Conservation (phyloP, 2,329 filamentous ascomycete species). For the Fusarium tanahbumbuense region DNA sequence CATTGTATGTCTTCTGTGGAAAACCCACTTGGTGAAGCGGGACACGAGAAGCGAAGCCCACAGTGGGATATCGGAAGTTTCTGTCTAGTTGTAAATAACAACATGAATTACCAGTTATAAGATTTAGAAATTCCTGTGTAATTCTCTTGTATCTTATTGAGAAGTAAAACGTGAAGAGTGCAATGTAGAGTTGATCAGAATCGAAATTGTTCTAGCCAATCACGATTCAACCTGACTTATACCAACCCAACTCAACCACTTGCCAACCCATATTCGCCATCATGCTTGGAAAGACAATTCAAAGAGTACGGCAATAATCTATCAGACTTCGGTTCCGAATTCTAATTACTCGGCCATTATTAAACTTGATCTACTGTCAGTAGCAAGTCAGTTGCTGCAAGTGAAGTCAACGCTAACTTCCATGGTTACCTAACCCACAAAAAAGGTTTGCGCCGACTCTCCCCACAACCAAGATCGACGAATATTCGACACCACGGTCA, state of each 20-base stretch:
- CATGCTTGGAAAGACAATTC: neutral
- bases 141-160: neutral
- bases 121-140: neutral
- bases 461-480: neutral
- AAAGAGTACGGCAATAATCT: neutral
- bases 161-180: neutral
- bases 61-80: neutral
- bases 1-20: neutral
- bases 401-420: neutral
- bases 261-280: neutral
- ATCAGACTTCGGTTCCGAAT: too few species aligned
- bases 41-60: neutral
- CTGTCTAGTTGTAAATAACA: neutral
- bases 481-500: neutral
- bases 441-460: neutral
- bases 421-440: neutral
- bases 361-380: neutral
- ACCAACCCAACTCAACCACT: neutral
- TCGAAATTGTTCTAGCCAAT: neutral
- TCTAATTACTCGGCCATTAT: too few species aligned
- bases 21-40: neutral
- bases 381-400: too few species aligned
- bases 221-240: neutral
- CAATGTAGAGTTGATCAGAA: neutral
- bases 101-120: neutral